phyloP scores from a whole-genome alignment of 1,139 yeast genomes.

The Geotrichum carabidarum region DNA sequence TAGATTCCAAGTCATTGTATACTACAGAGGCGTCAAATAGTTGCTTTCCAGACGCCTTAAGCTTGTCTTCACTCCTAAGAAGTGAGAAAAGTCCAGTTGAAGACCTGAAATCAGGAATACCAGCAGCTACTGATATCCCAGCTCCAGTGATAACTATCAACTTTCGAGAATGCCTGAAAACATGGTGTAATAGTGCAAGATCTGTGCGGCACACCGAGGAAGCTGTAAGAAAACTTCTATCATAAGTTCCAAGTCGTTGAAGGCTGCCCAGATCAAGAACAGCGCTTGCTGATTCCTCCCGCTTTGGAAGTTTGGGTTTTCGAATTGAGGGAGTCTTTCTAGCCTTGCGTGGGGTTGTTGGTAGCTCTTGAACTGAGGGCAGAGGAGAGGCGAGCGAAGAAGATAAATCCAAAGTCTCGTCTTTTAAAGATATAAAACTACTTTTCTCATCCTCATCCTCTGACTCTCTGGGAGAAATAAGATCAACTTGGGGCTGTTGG shows the following conservation, averaged over 20 bases:
- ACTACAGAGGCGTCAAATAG: constrained; percentile 70
- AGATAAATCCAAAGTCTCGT: neutral
- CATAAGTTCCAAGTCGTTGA: constrained; percentile 3
- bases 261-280: constrained; percentile 11
- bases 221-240: neutral
- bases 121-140: constrained; percentile 84
- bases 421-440: neutral
- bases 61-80: constrained; percentile 42
- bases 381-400: neutral
- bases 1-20: constrained; percentile 58
- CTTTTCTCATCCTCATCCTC: neutral
- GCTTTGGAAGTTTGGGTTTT: constrained; percentile 30
- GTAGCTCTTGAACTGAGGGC: neutral
- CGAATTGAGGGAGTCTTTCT: constrained; percentile 17
- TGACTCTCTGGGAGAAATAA: neutral
- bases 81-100: constrained; percentile 69
- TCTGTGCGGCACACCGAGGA: constrained; percentile 22
- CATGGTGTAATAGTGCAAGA: constrained; percentile 31
- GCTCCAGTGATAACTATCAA: constrained; percentile 64
- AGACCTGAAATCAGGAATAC: constrained; percentile 86
- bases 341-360: constrained; percentile 5
- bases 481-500: neutral
- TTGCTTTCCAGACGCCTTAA: constrained; percentile 60
- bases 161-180: constrained; percentile 38
- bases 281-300: constrained; percentile 17